Conservation (phyloP, 371 early-diverging fungal species). For the Zychaea mexicana region DNA sequence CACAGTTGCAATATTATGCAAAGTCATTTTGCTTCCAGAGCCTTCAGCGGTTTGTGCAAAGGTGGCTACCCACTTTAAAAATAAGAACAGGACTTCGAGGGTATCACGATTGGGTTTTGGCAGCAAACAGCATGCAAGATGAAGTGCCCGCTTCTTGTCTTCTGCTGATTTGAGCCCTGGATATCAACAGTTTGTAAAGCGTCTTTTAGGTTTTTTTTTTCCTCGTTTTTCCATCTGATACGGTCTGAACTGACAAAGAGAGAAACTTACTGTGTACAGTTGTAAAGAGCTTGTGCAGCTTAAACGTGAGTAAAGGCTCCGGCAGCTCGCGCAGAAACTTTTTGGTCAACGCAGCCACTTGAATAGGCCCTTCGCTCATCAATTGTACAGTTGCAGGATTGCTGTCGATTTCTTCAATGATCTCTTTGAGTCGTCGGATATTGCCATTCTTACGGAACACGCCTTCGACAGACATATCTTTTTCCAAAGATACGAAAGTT, state of each 20-base stretch:
- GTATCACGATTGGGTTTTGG: constrained; percentile 93
- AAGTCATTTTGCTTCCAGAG: constrained; percentile 88
- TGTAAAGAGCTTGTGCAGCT: constrained; percentile 84
- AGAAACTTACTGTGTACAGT: constrained; percentile 67
- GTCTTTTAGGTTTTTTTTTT: neutral
- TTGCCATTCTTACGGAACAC: constrained; percentile 98
- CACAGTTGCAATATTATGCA: constrained; percentile 88
- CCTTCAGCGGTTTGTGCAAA: constrained; percentile 69
- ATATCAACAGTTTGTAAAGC: too few relatives aligned
- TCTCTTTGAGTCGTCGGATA: constrained; percentile 81
- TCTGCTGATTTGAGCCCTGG: constrained; percentile 58
- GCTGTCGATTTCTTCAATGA: constrained; percentile 79
- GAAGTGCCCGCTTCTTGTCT: constrained; percentile 68
- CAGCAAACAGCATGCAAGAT: constrained; percentile 81
- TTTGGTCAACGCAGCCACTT: constrained; percentile 92
- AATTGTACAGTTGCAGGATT: constrained; percentile 71
- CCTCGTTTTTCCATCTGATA: neutral
- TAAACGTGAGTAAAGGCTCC: constrained; percentile 91
- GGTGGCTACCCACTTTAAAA: constrained; percentile 82
- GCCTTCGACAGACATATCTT: constrained; percentile 86
- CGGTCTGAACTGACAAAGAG: neutral
- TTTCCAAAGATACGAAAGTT: neutral
- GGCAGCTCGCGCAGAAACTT: constrained; percentile 94
- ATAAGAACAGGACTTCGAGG: constrained; percentile 84
- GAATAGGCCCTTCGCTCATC: constrained; percentile 77